Conservation (phyloP, 257 asterid species). For the Lithospermum erythrorhizon region DNA sequence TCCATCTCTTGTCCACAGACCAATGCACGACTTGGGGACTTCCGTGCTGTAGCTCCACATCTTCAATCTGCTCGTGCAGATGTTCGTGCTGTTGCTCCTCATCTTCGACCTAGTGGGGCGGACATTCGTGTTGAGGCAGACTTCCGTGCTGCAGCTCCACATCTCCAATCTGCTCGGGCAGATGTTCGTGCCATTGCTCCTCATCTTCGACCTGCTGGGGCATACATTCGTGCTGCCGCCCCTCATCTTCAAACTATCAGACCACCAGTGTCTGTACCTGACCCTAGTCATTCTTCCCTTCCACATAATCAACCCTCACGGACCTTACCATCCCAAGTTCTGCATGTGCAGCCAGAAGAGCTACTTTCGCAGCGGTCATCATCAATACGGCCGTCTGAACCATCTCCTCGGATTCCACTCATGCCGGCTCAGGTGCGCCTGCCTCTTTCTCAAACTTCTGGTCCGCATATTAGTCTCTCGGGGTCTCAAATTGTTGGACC, state of each 20-base stretch:
- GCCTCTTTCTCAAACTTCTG: constrained; percentile 3
- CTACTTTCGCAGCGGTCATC: constrained; percentile 2
- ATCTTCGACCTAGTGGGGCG: neutral
- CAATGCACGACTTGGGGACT: constrained; percentile 22
- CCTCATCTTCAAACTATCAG: constrained; percentile 42
- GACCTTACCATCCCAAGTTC: neutral
- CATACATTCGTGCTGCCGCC: constrained; percentile 26
- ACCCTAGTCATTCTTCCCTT: constrained; percentile 5
- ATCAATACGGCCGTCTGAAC: neutral
- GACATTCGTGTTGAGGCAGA: constrained; percentile 15
- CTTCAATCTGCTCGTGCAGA: no score
- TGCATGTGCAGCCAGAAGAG: no score
- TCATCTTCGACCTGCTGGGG: neutral
- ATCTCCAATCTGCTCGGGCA: no score
- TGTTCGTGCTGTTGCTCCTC: neutral
- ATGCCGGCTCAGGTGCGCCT: neutral
- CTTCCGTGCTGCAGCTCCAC: no score
- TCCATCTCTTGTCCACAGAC: constrained; percentile 29
- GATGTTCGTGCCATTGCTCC: neutral
- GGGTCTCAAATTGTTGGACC: constrained; percentile 12
- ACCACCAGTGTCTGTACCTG: constrained; percentile 15
- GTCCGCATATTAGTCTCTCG: constrained; percentile 6
- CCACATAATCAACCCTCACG: constrained; percentile 11
- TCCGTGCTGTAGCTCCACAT: no score
- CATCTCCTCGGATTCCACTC: constrained; percentile 3